Base-by-base conservation (phyloP, 1,284 basidiomycete genomes). In the Melampsora larici-populina region DNA sequence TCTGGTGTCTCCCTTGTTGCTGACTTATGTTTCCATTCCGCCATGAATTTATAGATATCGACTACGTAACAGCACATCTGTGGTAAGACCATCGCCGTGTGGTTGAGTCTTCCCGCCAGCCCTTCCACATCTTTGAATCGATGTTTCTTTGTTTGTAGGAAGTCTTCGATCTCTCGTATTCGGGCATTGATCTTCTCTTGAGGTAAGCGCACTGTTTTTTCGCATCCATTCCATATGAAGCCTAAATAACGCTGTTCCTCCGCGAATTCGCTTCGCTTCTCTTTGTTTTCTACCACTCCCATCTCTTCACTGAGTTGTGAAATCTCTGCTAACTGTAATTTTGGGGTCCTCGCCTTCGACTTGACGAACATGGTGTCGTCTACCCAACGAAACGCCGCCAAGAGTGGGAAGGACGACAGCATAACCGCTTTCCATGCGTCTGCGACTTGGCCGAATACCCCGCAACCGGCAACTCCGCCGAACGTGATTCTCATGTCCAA, bases 401-500 rank as follows among this genome's bases (percentile, higher is more conserved):
- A 6, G 3, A 55, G 51, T 3, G 17, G 17, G 51, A 55, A 24
- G 3, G 3, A 21, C 2, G 5, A 21, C 15, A 55, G 24, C 15
- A 55, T 18, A 6, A 55, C 15, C 6, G 17, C 51, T 55, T 55
- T 55, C 51, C 17, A 55, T 55, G 24, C 51, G 24, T 55, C 51
- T 55, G 51, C 51, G 6, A 55, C 51, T 6, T n/a, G 11, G n/a
- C 64, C 31, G 33, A 36, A 36, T 66, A 24, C 2, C 7, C 65
- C 26, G 24, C 65, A 67, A 2, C 69, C 69, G n/a, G 69, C 51
- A 1, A 71, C 68, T n/a, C 66, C 36, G 13, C 66, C 46, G 31
- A 46, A 68, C 1, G 66, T 26, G 1, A 68, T 49, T 17, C 18
- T 49, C 2, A 36, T 68, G 24, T 68, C 46, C 2, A 68, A 2